Conservation (phyloP, 2,329 filamentous ascomycete genomes). For the Acrocalymma vagum region DNA sequence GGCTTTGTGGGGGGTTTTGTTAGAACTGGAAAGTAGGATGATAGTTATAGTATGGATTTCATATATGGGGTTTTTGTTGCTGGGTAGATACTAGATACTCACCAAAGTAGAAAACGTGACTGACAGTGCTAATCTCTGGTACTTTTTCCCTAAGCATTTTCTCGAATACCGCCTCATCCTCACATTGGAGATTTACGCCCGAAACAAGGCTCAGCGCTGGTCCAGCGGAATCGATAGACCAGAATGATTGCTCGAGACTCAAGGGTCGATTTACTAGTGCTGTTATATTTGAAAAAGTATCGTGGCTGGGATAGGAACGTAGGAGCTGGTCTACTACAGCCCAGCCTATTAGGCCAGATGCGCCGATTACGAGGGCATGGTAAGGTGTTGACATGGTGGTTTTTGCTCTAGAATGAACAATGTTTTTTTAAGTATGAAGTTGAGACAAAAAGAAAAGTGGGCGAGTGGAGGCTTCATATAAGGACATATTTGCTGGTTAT, state of each 20-base stretch:
- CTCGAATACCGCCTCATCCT: constrained; percentile 25
- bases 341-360: constrained; percentile 53
- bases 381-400: too few species aligned
- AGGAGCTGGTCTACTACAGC: constrained; percentile 48
- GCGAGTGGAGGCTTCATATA: too few species aligned
- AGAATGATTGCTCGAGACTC: constrained; percentile 39
- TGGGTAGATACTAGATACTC: too few species aligned
- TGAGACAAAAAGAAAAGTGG: too few species aligned
- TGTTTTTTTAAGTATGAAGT: too few species aligned
- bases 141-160: constrained; percentile 35
- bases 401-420: too few species aligned
- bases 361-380: constrained; percentile 52
- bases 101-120: constrained; percentile 51
- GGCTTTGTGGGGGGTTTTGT: too few species aligned
- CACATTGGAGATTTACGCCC: constrained; percentile 44
- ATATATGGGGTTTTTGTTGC: too few species aligned
- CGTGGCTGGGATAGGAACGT: constrained; percentile 39
- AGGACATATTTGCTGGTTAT: too few species aligned
- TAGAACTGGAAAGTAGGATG: too few species aligned
- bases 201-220: constrained; percentile 37
- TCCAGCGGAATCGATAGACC: constrained; percentile 31
- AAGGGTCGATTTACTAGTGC: constrained; percentile 50
- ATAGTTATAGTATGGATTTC: too few species aligned
- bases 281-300: constrained; percentile 45
- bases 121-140: constrained; percentile 34